These are phyloP conservation scores for Suhomyces prunicola DNA, from an alignment of 805 yeast species.

Conservation along the genomic window DNA sequence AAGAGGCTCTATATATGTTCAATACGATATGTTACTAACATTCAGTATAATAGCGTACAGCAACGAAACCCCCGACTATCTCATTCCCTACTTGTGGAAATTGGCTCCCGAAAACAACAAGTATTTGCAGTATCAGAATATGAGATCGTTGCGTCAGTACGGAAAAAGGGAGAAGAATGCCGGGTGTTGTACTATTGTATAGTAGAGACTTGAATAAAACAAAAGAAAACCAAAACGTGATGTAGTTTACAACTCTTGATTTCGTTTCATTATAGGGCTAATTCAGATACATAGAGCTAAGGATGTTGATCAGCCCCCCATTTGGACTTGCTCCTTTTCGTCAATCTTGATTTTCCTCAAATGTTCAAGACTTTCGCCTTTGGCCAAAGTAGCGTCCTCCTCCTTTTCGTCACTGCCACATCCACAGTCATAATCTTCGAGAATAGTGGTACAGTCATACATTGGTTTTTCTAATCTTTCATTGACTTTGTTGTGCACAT, in stretches of 20 bases:
- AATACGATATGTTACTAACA: not conserved
- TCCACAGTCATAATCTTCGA: slow-evolving; percentile 95
- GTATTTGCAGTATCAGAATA: slow-evolving; percentile 25
- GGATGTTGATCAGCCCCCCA: slow-evolving; percentile 3
- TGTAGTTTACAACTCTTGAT: too few relatives aligned
- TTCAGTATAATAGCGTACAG: slow-evolving; percentile 40
- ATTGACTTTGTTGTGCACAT: slow-evolving; percentile 84
- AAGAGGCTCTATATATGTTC: not conserved
- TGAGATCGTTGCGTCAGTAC: slow-evolving; percentile 7
- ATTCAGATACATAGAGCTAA: too few relatives aligned
- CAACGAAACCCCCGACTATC: slow-evolving; percentile 44
- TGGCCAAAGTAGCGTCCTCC: slow-evolving; percentile 38
- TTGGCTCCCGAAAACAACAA: slow-evolving; percentile 32
- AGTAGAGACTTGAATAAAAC: slow-evolving; percentile 7
- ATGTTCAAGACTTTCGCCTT: slow-evolving; percentile 33
- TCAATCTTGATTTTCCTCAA: slow-evolving; percentile 43
- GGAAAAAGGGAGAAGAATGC: not conserved
- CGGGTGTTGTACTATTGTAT: slow-evolving; percentile 32
- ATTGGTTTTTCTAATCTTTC: slow-evolving; percentile 60
- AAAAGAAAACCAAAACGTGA: too few relatives aligned
- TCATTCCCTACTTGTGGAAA: slow-evolving; percentile 45
- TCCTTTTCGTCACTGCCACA: slow-evolving; percentile 76
- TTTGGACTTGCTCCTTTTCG: slow-evolving; percentile 40
- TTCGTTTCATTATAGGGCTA: too few relatives aligned
- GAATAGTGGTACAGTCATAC: slow-evolving; percentile 81